Conservation (phyloP, 2,329 filamentous ascomycete species). For the Botrytis aclada region DNA sequence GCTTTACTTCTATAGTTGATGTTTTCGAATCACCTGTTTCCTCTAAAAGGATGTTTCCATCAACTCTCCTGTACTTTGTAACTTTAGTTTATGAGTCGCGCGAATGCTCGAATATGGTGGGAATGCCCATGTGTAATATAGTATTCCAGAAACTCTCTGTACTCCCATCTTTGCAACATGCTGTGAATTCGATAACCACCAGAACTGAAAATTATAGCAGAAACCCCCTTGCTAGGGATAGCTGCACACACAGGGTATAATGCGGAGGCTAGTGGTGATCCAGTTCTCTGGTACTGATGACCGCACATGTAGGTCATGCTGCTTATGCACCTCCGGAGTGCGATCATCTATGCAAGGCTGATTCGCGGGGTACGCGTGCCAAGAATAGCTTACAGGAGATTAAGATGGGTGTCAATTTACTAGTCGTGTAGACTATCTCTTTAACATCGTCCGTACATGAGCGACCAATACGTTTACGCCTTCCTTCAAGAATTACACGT, state of each 20-base stretch:
- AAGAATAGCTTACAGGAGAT: neutral
- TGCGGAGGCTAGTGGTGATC: neutral
- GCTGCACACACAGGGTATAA: neutral
- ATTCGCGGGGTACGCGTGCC: neutral
- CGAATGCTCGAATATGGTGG: neutral
- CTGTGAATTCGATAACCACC: neutral
- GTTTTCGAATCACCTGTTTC: neutral
- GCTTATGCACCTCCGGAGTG: neutral
- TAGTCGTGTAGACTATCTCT: neutral
- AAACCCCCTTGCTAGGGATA: neutral
- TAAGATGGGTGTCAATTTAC: neutral
- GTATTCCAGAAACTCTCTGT: neutral
- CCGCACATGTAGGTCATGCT: neutral
- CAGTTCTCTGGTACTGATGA: neutral
- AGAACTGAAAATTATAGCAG: neutral
- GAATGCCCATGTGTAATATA: neutral
- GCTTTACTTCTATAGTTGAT: neutral
- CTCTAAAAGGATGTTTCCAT: neutral
- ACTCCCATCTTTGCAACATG: neutral
- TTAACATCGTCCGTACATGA: fast-evolving
- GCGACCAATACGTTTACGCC: neutral
- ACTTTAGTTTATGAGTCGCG: neutral
- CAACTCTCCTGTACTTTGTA: neutral
- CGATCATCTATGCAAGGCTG: neutral
- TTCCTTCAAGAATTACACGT: neutral